Evolutionary conservation across 805 yeast genomes (phyloP), one percentile per base, ranked within the genome.

Genomic region (Ogataea pignaliae): DNA sequence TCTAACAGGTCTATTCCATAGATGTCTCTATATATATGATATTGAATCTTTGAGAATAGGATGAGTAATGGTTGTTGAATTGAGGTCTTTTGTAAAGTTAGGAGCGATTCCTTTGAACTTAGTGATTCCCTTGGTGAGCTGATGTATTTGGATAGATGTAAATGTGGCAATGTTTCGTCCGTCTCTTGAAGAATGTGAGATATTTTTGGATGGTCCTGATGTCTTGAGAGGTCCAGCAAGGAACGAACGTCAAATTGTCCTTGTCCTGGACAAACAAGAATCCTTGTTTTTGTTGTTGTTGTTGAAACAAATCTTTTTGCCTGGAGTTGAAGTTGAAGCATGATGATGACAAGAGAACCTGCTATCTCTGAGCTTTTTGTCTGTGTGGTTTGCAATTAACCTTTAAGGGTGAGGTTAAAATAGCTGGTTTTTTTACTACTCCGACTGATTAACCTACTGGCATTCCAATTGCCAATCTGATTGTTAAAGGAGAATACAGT

Each of bases 1-100:
- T 46, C 34, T 13, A 63, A 37, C 3, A 61, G 36, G 42, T 59
- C 58, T 7, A 55, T 31, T 10, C 55, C 58, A 41, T 49, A 47
- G n/a, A 39, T 38, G 8, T 44, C 45, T 41, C 46, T 49, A 26
- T 52, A 41, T 8, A 52, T 36, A 10, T 39, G 42, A n/a, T 56
- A 47, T 6, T 53, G 50, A 10, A 66, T 36, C 41, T 46, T 52
- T 9, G 66, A 56, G 1, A 61, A 41, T 13, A 61, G 44, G 13
- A 62, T 51, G n/a, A 62, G 47, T 35, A 62, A 45, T 2, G 68
- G 68, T 37, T 63, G 68, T 46, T 63, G 68, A n/a, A 59, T 31
- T 3, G 62, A 52, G 0, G 68, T 63, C 26, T 29, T 44, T 36
- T 57, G 63, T 5, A 59, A 40, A 3, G 43, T 35, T 10, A 36